Conservation (phyloP, 768 basidiomycete species). For the Serendipita sp. region DNA sequence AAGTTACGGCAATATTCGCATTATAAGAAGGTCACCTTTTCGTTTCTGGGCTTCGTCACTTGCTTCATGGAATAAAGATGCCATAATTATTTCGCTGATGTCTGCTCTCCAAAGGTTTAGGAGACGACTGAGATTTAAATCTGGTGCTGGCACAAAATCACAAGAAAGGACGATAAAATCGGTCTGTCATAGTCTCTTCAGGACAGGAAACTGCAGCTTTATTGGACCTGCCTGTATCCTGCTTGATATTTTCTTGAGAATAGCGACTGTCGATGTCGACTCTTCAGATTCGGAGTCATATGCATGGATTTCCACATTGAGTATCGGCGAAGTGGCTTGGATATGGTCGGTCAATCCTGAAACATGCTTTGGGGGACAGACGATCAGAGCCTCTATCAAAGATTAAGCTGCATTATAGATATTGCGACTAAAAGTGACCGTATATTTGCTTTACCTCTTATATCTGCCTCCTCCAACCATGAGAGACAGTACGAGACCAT, state of each 20-base stretch:
- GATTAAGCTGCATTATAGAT: neutral
- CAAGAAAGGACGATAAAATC: slow-evolving; percentile 87
- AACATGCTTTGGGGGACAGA: slow-evolving; percentile 68
- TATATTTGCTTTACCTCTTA: slow-evolving; percentile 42
- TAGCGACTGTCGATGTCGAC: slow-evolving; percentile 48
- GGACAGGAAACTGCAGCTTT: neutral
- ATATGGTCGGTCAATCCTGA: slow-evolving; percentile 69
- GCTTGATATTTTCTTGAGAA: slow-evolving; percentile 59
- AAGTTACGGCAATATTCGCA: neutral
- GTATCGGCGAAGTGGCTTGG: slow-evolving; percentile 48
- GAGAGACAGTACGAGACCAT: slow-evolving; percentile 68
- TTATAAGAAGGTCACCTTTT: slow-evolving; percentile 5
- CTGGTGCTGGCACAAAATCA: slow-evolving; percentile 69
- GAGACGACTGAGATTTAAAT: slow-evolving; percentile 50
- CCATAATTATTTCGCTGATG: slow-evolving; percentile 39
- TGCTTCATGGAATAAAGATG: slow-evolving; percentile 22
- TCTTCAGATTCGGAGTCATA: slow-evolving; percentile 55
- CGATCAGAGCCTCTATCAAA: slow-evolving; percentile 60
- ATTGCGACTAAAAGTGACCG: neutral
- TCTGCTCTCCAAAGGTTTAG: slow-evolving; percentile 75
- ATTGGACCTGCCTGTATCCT: slow-evolving; percentile 38
- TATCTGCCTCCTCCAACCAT: slow-evolving; percentile 79
- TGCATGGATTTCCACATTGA: slow-evolving; percentile 63
- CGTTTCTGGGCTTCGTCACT: slow-evolving; percentile 9
- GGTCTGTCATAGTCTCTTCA: slow-evolving; percentile 18